Conservation (phyloP, 208 protist species). For the Trypanosoma grayi region DNA sequence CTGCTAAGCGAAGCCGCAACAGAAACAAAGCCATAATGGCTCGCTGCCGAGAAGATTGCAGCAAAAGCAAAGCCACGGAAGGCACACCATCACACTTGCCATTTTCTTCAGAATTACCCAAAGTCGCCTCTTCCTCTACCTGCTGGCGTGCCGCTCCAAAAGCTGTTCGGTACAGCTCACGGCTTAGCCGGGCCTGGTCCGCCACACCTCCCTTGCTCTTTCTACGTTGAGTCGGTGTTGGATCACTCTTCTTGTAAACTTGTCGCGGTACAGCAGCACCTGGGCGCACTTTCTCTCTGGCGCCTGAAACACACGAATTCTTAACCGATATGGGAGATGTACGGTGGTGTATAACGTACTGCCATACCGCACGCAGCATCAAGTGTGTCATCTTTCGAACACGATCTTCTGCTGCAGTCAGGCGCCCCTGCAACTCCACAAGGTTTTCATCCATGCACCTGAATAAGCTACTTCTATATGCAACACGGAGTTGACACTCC, state of each 20-base stretch:
- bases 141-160: constrained; percentile 19
- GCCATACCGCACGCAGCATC: constrained; percentile 62
- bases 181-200: constrained; percentile 24
- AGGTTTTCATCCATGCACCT: constrained; percentile 25
- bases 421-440: constrained; percentile 26
- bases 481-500: not conserved
- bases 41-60: constrained; percentile 50
- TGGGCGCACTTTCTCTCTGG: not conserved
- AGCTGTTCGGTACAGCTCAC: constrained; percentile 15
- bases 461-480: constrained; percentile 3
- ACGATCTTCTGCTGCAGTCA: constrained; percentile 36
- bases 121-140: not conserved
- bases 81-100: constrained; percentile 3
- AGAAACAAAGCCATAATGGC: constrained; percentile 58
- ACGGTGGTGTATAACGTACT: constrained; percentile 36
- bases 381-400: constrained; percentile 41
- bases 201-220: not conserved
- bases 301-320: not conserved
- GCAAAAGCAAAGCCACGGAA: constrained; percentile 65
- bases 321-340: constrained; percentile 2
- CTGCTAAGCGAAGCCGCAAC: constrained; percentile 50
- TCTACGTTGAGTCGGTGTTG: not conserved
- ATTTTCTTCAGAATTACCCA: not conserved
- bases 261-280: not conserved
- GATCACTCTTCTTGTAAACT: not conserved